phyloP scores from a whole-genome alignment of 176 grass and related monocot species.

The Avena atlantica region DNA sequence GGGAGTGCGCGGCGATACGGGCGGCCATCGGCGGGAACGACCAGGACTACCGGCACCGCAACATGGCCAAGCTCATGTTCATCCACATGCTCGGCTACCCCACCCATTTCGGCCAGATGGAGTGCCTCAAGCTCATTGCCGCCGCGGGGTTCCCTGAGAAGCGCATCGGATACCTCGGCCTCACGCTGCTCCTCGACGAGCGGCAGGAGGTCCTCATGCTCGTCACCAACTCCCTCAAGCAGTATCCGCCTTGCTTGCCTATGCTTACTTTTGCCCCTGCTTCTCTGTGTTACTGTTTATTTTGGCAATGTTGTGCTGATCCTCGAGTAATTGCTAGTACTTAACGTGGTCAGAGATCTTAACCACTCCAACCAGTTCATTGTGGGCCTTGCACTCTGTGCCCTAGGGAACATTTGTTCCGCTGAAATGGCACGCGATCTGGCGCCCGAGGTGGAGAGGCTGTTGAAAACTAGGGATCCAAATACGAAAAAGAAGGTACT shows the following conservation, averaged over 20 bases:
- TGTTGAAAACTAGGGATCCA: slow-evolving; percentile 85
- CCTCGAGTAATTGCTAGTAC: slow-evolving; percentile 42
- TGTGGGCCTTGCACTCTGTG: slow-evolving; percentile 94
- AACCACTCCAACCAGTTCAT: slow-evolving; percentile 99
- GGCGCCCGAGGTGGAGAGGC: slow-evolving; percentile 92
- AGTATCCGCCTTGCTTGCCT: slow-evolving; percentile 66
- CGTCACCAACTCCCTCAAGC: slow-evolving; percentile 99
- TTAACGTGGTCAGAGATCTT: slow-evolving; percentile 91
- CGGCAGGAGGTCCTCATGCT: slow-evolving; percentile 99
- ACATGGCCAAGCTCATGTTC: slow-evolving; percentile 99
- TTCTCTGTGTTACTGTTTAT: background rate
- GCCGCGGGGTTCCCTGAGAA: slow-evolving; percentile 95
- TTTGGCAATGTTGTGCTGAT: background rate
- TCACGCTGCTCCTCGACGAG: slow-evolving; percentile 98
- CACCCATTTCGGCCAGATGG: slow-evolving; percentile 99
- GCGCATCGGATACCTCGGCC: slow-evolving; percentile 96
- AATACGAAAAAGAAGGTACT: slow-evolving; percentile 97
- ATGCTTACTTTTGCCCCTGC: slow-evolving; percentile 27
- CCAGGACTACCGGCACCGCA: slow-evolving; percentile 93
- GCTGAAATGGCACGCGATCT: slow-evolving; percentile 98
- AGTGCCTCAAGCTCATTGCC: slow-evolving; percentile 99
- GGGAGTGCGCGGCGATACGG: slow-evolving; percentile 98
- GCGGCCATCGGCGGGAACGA: slow-evolving; percentile 94
- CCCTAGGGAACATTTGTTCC: slow-evolving; percentile 98
- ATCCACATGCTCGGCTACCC: slow-evolving; percentile 99